Evolutionary conservation across 2,329 filamentous ascomycete genomes (phyloP).

Genomic region (Hirsutella rhossiliensis): DNA sequence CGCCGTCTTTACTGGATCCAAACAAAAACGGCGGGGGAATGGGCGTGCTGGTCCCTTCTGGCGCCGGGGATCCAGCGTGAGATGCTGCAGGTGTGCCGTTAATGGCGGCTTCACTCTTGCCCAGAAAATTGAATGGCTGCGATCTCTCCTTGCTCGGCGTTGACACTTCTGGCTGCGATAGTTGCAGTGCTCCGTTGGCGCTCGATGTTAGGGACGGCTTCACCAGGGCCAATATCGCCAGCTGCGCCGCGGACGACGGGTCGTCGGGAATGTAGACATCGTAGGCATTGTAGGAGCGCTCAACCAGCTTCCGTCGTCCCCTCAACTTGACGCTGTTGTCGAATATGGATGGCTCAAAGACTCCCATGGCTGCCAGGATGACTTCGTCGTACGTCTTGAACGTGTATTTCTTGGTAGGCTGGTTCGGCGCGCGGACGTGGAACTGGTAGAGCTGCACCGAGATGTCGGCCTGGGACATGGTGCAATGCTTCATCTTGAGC

Average conservation of each 20-base stretch:
- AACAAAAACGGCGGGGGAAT: constrained; percentile 45
- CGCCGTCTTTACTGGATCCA: constrained; percentile 29
- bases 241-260: constrained; percentile 73
- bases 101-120: constrained; percentile 46
- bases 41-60: constrained; percentile 63
- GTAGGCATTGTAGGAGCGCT: constrained; percentile 86
- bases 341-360: constrained; percentile 80
- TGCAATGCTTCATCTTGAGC: constrained; percentile 86
- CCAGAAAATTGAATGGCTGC: constrained; percentile 58
- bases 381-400: constrained; percentile 98
- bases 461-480: constrained; percentile 80
- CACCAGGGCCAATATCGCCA: constrained; percentile 48
- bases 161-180: constrained; percentile 34
- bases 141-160: constrained; percentile 51
- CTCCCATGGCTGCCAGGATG: constrained; percentile 88
- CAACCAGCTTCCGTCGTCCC: constrained; percentile 68
- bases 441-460: constrained; percentile 84
- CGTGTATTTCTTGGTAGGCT: constrained; percentile 82
- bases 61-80: constrained; percentile 75
- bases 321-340: constrained; percentile 70
- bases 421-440: constrained; percentile 75
- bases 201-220: constrained; percentile 43
- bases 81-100: constrained; percentile 76
- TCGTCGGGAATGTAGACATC: constrained; percentile 82
- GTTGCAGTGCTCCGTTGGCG: constrained; percentile 29